Base-by-base conservation (phyloP, 495 filamentous ascomycete genomes). In the Podospora australis region DNA sequence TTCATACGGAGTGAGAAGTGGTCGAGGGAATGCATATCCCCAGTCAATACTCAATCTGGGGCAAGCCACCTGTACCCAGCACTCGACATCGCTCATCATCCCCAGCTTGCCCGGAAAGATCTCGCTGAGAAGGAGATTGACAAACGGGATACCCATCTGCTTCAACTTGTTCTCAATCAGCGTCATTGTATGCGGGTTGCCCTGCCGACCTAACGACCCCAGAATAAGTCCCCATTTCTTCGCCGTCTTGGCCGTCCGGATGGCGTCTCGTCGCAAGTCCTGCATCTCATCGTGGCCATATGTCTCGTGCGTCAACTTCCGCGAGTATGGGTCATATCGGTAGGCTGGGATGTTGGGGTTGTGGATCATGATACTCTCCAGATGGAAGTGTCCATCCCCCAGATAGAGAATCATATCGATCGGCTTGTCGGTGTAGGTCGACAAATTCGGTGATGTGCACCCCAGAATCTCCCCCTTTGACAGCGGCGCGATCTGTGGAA, bases 301-400 rank as follows among this genome's bases (percentile, higher is more conserved):
- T 21, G 72, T 81, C 63, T 99, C 92, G 42, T 82, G 82, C 4
- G 94, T 96, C 8, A 99, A 77, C 34, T 86, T 90, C 22, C 90
- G 79, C 25, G 88, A 89, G 68, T 99, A 99, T 0, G 92, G 92
- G 60, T 99, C 92, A 62, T 99, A 99, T 16, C 94, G 82, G 70
- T 96, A 97, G 9, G 94, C 90, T 2, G 91, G 85, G 11, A 96
- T 80, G 6, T 68, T 60, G 0, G 92, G 92, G 67, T 97, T 97
- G 63, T 96, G 90, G 55, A 99, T 99, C 92, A 99, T 97, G 51
- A 91, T 90, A 49, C 83, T 88, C 64, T 99, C 92, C 24, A 99
- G 83, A 57, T 99, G 92, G 74, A 99, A 99, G 41, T 91, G 79
- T 16, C 92, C 92, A 58, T 99, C 92, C 23, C 92, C 92, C 3